Evolutionary conservation across 768 basidiomycete species (phyloP), one percentile per base, ranked within the genome.

Genomic region (Suillus tomentosus): DNA sequence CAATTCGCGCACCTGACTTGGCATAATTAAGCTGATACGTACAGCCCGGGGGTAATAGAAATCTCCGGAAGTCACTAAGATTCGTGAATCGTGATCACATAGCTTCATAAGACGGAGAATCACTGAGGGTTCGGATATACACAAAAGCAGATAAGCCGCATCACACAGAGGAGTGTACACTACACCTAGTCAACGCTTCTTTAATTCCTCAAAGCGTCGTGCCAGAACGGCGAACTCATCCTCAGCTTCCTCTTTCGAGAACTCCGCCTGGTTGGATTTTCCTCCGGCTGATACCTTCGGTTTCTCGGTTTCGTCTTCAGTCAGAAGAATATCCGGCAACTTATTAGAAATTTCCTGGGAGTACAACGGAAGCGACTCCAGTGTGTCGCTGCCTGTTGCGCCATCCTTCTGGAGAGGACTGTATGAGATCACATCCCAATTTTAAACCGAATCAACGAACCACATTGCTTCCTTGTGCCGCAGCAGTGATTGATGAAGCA

Each of bases 181-280:
- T 42, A 58, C 57, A 58, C 24, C 62, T 55, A 43, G 34, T 77
- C 76, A 93, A 55, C 87, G 86, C 78, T 92, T 93, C 81, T 96
- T 97, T 69, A 97, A 77, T 36, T 87, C 89, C 65, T 91, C 93
- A 71, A 97, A 96, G 63, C 95, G 86, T 74, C 85, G 87, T 59
- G 89, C 79, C 58, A 97, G 80, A 24, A 85, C 81, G 45, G 90
- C 89, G 69, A 94, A 92, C 63, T 90, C 90, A 68, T 94, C 88
- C 72, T 86, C 84, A 58, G 75, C 71, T 47, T 70, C 63, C 45
- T 72, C 67, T 37, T 68, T 69, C 39, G 24, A 58, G 34, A 24
- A n/a, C 40, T 62, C 53, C 51, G 8, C 37, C 9, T 61, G 39
- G 13, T 61, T 22, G 22, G 59, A 47, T 62, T 62, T 60, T 10